Percentiles rank a stretch among this genome's conserved stretches.
Conservation (phyloP, 106 monocot genomes). For the Acanthochlamys bracteata region DNA sequence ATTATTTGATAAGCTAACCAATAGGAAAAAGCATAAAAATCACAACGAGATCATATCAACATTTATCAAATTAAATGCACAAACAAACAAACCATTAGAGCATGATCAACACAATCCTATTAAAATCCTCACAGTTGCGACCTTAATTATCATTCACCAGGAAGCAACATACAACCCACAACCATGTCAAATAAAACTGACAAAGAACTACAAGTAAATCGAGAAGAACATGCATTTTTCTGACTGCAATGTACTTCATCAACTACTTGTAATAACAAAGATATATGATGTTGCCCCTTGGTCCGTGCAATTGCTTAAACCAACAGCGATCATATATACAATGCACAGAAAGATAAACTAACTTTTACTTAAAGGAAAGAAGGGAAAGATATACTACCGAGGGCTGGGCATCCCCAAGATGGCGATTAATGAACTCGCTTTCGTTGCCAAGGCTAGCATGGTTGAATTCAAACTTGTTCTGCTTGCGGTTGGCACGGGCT, state of each 20-base stretch:
- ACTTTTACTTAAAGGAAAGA: background rate
- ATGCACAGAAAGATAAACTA: background rate
- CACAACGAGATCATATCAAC: too few species aligned
- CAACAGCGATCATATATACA: too few species aligned
- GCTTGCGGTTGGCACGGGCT: conserved; percentile 5
- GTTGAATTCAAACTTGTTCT: background rate
- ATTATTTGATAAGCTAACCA: too few species aligned
- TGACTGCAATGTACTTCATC: background rate
- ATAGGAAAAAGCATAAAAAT: too few species aligned
- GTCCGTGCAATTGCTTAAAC: background rate
- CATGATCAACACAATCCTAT: too few species aligned
- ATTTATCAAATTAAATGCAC: too few species aligned
- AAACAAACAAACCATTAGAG: too few species aligned
- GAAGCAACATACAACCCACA: background rate
- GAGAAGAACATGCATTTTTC: background rate
- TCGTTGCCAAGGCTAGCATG: conserved; percentile 2
- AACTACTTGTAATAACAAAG: background rate
- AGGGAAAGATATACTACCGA: background rate
- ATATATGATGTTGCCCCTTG: background rate
- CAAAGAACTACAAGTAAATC: background rate
- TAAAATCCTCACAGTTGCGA: conserved; percentile 1
- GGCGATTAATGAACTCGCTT: background rate
- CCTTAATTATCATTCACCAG: background rate
- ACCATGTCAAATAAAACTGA: background rate
- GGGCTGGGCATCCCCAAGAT: background rate